Conservation (phyloP, 257 asterid genomes). For the Penstemon eatonii region DNA sequence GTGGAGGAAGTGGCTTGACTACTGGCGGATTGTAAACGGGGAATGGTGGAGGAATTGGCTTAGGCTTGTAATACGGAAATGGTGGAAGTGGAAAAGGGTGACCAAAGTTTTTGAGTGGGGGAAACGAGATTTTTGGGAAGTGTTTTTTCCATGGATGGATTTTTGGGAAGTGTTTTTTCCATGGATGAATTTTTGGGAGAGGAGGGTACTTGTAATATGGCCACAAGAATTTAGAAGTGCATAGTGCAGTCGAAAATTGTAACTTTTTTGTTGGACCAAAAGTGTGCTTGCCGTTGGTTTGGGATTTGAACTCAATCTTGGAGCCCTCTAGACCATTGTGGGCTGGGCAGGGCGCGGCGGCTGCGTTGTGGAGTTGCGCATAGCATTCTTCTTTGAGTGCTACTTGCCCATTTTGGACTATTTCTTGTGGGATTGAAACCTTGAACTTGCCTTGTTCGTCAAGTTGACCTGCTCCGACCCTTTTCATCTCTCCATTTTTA, state of each 20-base stretch:
- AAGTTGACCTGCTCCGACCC: constrained; percentile 55
- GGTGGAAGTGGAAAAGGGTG: constrained; percentile 50
- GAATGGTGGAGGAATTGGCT: constrained; percentile 29
- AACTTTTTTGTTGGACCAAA: constrained; percentile 50
- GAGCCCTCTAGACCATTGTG: constrained; percentile 58
- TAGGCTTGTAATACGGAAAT: constrained; percentile 25
- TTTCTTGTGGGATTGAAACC: constrained; percentile 49
- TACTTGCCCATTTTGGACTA: constrained; percentile 36
- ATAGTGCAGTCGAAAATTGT: constrained; percentile 63
- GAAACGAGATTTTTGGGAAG: constrained; percentile 35
- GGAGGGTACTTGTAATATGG: constrained; percentile 59
- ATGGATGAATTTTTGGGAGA: constrained; percentile 46
- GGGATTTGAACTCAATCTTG: constrained; percentile 49
- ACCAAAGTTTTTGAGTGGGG: constrained; percentile 38
- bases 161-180: constrained; percentile 37
- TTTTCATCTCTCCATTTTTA: constrained; percentile 48
- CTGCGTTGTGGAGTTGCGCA: constrained; percentile 78
- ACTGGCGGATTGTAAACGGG: constrained; percentile 40
- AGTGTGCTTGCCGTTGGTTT: constrained; percentile 37
- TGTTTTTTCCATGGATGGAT: constrained; percentile 40
- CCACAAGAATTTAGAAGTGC: constrained; percentile 83
- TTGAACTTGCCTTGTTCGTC: constrained; percentile 67
- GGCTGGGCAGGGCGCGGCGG: constrained; percentile 68
- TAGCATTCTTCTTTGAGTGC: constrained; percentile 69
- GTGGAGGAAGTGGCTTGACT: constrained; percentile 27